These are phyloP conservation scores for Canna indica DNA, from an alignment of 176 grass and related monocot genomes.

Conservation along the genomic window DNA sequence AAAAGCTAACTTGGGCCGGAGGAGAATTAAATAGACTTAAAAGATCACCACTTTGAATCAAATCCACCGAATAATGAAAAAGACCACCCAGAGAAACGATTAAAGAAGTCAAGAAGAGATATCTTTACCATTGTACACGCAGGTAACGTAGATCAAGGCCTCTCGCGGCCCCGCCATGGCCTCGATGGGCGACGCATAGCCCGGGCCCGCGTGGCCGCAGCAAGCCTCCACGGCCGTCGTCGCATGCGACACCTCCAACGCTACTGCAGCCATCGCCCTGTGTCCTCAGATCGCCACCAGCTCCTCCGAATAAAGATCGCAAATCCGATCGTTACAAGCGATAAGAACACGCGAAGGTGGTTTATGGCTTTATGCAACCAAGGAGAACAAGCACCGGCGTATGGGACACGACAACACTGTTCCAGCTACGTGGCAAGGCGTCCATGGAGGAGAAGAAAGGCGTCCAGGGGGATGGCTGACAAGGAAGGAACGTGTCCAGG, in stretches of 20 bases:
- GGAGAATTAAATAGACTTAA: background rate
- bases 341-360: no score
- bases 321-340: no score
- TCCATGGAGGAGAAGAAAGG: no score
- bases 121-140: conserved; percentile 72
- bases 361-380: no score
- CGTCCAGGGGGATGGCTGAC: no score
- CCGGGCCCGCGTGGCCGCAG: conserved; percentile 38
- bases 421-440: no score
- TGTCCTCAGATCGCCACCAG: conserved; percentile 28
- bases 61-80: background rate
- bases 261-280: conserved; percentile 13
- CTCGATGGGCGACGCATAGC: conserved; percentile 73
- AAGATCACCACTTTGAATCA: background rate
- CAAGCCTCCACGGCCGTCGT: conserved; percentile 1
- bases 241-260: conserved; percentile 17
- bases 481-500: no score
- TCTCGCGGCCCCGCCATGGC: conserved; percentile 77
- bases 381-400: no score
- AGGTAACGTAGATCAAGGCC: conserved; percentile 86
- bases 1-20: no score
- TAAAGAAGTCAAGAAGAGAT: background rate
- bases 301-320: no score
- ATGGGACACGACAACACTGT: no score
- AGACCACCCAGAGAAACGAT: background rate